These are phyloP conservation scores for Osmanthus fragrans DNA, from an alignment of 257 asterid genomes.

Conservation along the genomic window DNA sequence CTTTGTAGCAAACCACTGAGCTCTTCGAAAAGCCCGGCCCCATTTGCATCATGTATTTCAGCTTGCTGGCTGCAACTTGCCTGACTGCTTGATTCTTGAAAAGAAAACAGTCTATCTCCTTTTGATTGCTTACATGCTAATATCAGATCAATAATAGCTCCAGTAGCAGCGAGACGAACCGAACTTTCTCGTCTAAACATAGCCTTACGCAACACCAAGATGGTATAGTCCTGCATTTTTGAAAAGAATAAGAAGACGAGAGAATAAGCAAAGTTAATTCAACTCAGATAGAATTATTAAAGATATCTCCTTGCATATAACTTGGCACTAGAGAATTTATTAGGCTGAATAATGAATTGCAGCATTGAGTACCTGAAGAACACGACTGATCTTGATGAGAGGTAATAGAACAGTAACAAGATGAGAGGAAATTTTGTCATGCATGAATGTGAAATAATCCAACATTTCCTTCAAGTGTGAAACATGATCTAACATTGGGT, in stretches of 20 bases:
- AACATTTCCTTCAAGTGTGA: constrained; percentile 80
- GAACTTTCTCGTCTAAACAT: constrained; percentile 83
- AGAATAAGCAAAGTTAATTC: neutral
- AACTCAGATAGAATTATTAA: neutral
- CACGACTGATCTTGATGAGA: constrained; percentile 58
- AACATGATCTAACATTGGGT: constrained; percentile 63
- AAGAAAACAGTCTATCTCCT: constrained; percentile 55
- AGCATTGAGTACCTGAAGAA: constrained; percentile 61
- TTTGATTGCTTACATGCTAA: constrained; percentile 62
- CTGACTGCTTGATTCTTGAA: constrained; percentile 91
- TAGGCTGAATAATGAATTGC: constrained; percentile 19
- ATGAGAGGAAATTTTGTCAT: constrained; percentile 57
- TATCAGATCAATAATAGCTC: constrained; percentile 67
- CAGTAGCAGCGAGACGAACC: constrained; percentile 71
- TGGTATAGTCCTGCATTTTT: constrained; percentile 60
- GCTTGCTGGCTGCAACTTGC: constrained; percentile 89
- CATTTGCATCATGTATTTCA: constrained; percentile 44
- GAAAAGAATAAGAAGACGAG: constrained; percentile 10
- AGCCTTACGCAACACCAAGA: constrained; percentile 80
- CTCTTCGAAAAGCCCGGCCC: constrained; percentile 68
- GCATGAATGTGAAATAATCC: constrained; percentile 78
- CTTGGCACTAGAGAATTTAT: constrained; percentile 5
- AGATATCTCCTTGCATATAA: constrained; percentile 8
- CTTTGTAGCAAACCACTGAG: constrained; percentile 83
- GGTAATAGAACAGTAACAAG: constrained; percentile 67